Evolutionary conservation across 2,329 filamentous ascomycete species (phyloP).

Genomic region (Madurella fahalii): DNA sequence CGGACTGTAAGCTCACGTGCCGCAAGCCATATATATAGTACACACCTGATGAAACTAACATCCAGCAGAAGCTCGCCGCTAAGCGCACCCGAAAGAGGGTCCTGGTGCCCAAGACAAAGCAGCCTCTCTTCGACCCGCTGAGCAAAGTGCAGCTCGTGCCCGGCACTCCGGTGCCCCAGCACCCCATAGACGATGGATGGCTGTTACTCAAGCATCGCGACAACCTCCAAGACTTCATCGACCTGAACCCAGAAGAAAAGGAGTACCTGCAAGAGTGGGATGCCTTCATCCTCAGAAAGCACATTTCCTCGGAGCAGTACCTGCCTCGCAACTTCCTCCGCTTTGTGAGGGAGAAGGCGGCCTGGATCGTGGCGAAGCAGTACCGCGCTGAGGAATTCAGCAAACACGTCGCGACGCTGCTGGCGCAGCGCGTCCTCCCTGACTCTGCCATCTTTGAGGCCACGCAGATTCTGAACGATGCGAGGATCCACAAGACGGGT

Average conservation of each 20-base stretch:
- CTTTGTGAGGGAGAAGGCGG: slow-evolving; percentile 48
- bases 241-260: slow-evolving; percentile 51
- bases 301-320: slow-evolving; percentile 49
- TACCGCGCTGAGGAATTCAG: slow-evolving; percentile 51
- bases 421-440: slow-evolving; percentile 45
- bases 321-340: slow-evolving; percentile 49
- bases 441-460: slow-evolving; percentile 43
- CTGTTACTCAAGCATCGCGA: slow-evolving; percentile 57
- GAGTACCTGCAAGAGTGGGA: slow-evolving; percentile 59
- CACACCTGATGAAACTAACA: neutral
- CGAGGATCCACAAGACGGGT: slow-evolving; percentile 20
- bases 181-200: slow-evolving; percentile 48
- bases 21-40: neutral
- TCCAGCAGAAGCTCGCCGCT: slow-evolving; percentile 8
- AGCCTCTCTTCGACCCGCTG: slow-evolving; percentile 54
- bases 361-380: slow-evolving; percentile 48
- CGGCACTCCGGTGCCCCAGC: slow-evolving; percentile 44
- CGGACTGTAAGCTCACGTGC: slow-evolving; percentile 9
- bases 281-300: slow-evolving; percentile 48
- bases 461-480: slow-evolving; percentile 41
- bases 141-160: slow-evolving; percentile 50
- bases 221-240: slow-evolving; percentile 53
- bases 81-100: slow-evolving; percentile 33
- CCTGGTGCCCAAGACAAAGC: slow-evolving; percentile 46
- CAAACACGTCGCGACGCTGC: slow-evolving; percentile 50